Base-by-base conservation (phyloP, 2,329 filamentous ascomycete species). In the Colletotrichum viniferum region DNA sequence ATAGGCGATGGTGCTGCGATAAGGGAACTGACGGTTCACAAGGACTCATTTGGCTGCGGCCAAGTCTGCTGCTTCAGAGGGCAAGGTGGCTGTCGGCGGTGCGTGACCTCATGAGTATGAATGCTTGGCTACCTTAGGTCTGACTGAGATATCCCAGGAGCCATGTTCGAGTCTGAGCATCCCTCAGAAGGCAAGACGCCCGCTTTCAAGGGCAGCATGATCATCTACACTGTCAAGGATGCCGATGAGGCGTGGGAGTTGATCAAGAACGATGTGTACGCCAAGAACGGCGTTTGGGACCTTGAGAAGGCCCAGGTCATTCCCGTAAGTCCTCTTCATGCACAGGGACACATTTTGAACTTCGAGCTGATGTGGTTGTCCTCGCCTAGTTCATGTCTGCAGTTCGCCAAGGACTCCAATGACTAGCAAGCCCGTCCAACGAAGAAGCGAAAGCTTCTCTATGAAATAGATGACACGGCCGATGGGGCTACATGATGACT, bases 221-320 rank as follows among this genome's bases (percentile, higher is more conserved):
- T 75, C 21, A 73, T 75, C 34, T 75, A 73, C 69, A 73, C 73
- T 0, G 73, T 63, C 21, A 43, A 48, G 32, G 38, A 67, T 21
- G 73, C 69, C 63, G 73, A 75, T 14, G 69, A 79, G 67, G 79
- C 79, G 13, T 77, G 74, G 12, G 60, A 71, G 24, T 70, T 80
- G 26, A 78, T 80, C 14, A 56, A 71, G 26, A 71, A 78, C 1
- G 79, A 80, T 4, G 16, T 78, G 3, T 80, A 80, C 38, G 76
- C 78, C 24, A 77, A 65, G 21, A 76, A 63, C 13, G 79, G 75
- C 7, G 79, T 80, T 2, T 80, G 78, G 77, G 77, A 80, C 62
- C 73, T 80, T 3, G 77, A 78, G 8, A 80, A 80, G 9, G 78
- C 55, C 3, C 79, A 80, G 21, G 76, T 80, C 2, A 73, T 77